Percentiles rank a stretch among this genome's conserved stretches.
phyloP scores from a whole-genome alignment of 768 basidiomycete species.

The Hericium coralloides region DNA sequence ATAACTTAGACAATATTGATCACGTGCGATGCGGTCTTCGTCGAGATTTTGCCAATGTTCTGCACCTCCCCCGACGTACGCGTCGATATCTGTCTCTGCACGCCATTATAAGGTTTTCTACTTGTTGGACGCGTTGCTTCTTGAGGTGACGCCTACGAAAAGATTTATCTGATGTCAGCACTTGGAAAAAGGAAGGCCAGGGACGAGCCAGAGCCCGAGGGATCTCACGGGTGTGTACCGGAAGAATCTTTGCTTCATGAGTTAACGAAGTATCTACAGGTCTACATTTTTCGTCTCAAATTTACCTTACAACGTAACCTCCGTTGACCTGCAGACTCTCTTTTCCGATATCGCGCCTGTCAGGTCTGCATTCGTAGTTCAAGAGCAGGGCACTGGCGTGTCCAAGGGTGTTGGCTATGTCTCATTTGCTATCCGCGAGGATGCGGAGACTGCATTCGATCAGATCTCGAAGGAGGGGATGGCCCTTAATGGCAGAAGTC shows the following conservation, averaged over 20 bases:
- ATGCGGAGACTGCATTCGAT: slow-evolving; percentile 69
- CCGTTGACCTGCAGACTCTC: slow-evolving; percentile 81
- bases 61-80: no score
- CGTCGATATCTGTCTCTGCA: no score
- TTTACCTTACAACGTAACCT: slow-evolving; percentile 84
- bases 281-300: slow-evolving; percentile 92
- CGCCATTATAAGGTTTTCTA: no score
- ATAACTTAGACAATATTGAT: no score
- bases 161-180: slow-evolving; percentile 10
- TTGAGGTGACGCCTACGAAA: no score
- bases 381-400: slow-evolving; percentile 58
- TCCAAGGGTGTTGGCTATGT: slow-evolving; percentile 98
- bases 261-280: slow-evolving; percentile 26
- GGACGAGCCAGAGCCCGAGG: slow-evolving; percentile 20
- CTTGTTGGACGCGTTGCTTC: no score
- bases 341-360: slow-evolving; percentile 97
- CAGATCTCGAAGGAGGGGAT: slow-evolving; percentile 59
- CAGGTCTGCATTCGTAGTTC: slow-evolving; percentile 87
- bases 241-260: background rate
- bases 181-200: slow-evolving; percentile 38
- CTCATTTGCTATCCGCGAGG: slow-evolving; percentile 82
- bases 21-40: no score
- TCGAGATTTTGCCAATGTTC: no score
- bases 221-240: slow-evolving; percentile 26
- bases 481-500: slow-evolving; percentile 51